phyloP scores from a whole-genome alignment of 352 stramenopile species.

The Pythium insidiosum region DNA sequence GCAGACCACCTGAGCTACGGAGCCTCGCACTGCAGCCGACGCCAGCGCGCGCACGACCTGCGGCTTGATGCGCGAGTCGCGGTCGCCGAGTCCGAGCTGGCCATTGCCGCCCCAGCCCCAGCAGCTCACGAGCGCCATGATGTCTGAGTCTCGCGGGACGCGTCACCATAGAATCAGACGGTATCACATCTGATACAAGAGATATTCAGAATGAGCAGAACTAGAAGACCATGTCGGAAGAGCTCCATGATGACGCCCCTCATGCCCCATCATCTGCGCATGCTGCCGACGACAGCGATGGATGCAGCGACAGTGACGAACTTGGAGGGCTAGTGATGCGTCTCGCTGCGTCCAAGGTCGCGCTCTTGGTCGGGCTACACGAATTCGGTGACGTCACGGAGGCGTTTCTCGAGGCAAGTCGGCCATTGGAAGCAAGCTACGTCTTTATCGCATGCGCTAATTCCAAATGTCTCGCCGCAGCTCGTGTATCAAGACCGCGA shows the following conservation, averaged over 20 bases:
- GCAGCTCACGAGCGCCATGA: slow-evolving; percentile 11
- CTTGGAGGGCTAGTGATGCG: slow-evolving; percentile 20
- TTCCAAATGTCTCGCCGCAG: slow-evolving; percentile 5
- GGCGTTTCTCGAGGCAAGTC: slow-evolving; percentile 28
- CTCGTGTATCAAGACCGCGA: slow-evolving; percentile 63
- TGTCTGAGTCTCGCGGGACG: neutral
- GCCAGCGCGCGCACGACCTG: slow-evolving; percentile 18
- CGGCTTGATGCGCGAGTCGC: slow-evolving; percentile 31
- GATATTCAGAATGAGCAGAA: too few species aligned
- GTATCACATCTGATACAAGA: too few species aligned
- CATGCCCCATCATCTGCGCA: too few species aligned
- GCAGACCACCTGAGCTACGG: slow-evolving; percentile 21
- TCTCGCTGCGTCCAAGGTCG: slow-evolving; percentile 67
- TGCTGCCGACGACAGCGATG: too few species aligned
- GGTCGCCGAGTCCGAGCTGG: slow-evolving; percentile 29
- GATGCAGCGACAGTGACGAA: neutral
- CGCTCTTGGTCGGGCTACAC: slow-evolving; percentile 57
- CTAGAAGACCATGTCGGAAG: too few species aligned
- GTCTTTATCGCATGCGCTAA: neutral
- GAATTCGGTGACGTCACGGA: slow-evolving; percentile 55
- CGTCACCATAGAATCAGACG: too few species aligned
- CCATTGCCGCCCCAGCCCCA: slow-evolving; percentile 38
- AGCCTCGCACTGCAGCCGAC: slow-evolving; percentile 9
- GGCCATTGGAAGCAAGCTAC: neutral
- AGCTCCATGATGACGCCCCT: too few species aligned